These are phyloP conservation scores for Puccinia novopanici DNA, from an alignment of 1,284 basidiomycete genomes.

Conservation along the genomic window DNA sequence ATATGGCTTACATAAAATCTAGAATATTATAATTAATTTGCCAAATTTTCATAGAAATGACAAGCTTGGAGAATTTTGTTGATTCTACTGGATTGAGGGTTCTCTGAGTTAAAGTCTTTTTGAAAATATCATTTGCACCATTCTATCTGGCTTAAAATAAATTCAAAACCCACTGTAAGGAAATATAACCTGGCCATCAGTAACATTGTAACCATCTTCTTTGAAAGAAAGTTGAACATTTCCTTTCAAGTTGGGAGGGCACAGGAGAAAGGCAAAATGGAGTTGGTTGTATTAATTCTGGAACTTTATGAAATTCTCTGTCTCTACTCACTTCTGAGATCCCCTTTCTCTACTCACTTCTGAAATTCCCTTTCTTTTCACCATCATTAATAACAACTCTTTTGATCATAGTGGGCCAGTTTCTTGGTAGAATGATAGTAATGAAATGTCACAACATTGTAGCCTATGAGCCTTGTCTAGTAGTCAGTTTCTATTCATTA, in stretches of 20 bases:
- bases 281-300: too few relatives aligned
- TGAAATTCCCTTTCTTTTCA: too few relatives aligned
- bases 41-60: background rate
- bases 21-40: background rate
- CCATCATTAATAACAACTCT: too few relatives aligned
- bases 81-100: background rate
- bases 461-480: too few relatives aligned
- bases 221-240: background rate
- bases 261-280: background rate
- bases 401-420: too few relatives aligned
- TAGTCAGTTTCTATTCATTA: too few relatives aligned
- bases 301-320: too few relatives aligned
- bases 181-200: background rate
- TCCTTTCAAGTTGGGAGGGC: background rate
- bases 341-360: too few relatives aligned
- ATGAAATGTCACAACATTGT: too few relatives aligned
- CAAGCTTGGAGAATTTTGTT: background rate
- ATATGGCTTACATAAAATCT: background rate
- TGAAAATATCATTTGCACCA: background rate
- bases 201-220: background rate
- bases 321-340: too few relatives aligned
- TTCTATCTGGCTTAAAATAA: background rate
- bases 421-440: too few relatives aligned
- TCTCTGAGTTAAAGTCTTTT: background rate
- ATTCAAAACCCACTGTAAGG: background rate